phyloP scores from a whole-genome alignment of 176 grass and related monocot genomes.

The Melocanna baccifera region DNA sequence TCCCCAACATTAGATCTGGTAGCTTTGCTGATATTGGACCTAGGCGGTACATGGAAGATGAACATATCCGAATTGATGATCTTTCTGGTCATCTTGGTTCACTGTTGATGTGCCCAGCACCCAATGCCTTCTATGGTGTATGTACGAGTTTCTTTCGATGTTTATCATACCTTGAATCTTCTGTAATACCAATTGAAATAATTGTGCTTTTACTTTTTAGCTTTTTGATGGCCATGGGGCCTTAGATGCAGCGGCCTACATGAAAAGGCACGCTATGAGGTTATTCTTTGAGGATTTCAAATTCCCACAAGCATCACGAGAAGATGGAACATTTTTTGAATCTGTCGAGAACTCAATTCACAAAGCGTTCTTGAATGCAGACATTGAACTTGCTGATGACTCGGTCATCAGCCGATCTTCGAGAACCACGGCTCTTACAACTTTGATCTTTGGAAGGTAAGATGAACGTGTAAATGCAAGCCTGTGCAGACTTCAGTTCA shows the following conservation, averaged over 20 bases:
- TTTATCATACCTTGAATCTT: constrained; percentile 2
- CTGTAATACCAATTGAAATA: constrained; percentile 1
- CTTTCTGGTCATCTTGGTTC: constrained; percentile 66
- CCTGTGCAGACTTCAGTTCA: neutral
- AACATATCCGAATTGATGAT: constrained; percentile 84
- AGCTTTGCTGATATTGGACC: constrained; percentile 83
- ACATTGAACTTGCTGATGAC: constrained; percentile 61
- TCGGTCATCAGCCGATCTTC: constrained; percentile 57
- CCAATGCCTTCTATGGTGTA: constrained; percentile 89
- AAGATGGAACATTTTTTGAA: constrained; percentile 45
- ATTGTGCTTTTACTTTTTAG: constrained; percentile 23
- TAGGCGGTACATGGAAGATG: constrained; percentile 85
- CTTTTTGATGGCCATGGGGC: constrained; percentile 94
- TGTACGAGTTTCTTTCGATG: neutral
- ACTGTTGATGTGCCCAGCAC: constrained; percentile 46
- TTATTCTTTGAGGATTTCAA: constrained; percentile 68
- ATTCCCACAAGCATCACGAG: constrained; percentile 46
- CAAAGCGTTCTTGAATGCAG: constrained; percentile 64
- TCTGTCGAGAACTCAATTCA: constrained; percentile 52
- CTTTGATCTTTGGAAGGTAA: constrained; percentile 76
- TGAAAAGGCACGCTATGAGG: constrained; percentile 70
- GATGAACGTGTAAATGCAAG: neutral
- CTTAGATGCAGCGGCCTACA: constrained; percentile 73
- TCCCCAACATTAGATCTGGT: constrained; percentile 68
- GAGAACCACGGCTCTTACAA: constrained; percentile 81